Base-by-base conservation (phyloP, 495 filamentous ascomycete genomes). In the Neurospora tetraspora region DNA sequence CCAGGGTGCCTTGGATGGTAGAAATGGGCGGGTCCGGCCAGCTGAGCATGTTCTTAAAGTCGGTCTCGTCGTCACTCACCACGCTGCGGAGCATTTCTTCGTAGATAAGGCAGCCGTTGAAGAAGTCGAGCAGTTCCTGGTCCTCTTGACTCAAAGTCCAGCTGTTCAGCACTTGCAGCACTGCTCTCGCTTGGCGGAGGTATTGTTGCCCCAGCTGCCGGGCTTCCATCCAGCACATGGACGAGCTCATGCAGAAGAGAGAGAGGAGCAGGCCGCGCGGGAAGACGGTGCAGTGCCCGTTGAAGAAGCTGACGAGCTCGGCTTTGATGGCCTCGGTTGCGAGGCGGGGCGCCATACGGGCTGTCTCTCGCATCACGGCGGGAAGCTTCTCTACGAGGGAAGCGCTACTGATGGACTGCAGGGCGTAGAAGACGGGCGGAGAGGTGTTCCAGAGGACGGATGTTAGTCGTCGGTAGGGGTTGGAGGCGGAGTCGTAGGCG, bases 171-270 rank as follows among this genome's bases (percentile, higher is more conserved):
- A 20, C 73, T 40, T 74, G 79, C 0, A 81, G 75, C 23, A 81
- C 75, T 0, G 59, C 69, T 18, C 78, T 69, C 1, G 79, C 78
- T 69, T 81, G 77, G 45, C 76, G 71, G 11, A 81, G 73, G 38
- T 75, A 80, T 6, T 76, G 75, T 14, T 77, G 72, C 0, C 79
- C 79, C 9, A 81, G 77, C 61, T 80, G 75, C 3, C 79, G 77
- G 2, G 78, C 65, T 36, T 81, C 79, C 71, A 81, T 73, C 79
- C 79, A 81, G 61, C 77, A 78, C 77, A 81, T 77, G 37, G 79
- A 81, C 8, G 79, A 81, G 39, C 79, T 81, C 79, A 81, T 79
- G 72, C 79, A 81, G 69, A 81, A 81, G 14, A 81, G 69, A 0
- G 79, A 76, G 10, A 81, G 23, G 14, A 81, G 71, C 11, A 81